Percentiles rank a stretch among this genome's conserved stretches.
Conservation (phyloP, 2,329 filamentous ascomycete genomes). For the Verticillium isaacii region DNA sequence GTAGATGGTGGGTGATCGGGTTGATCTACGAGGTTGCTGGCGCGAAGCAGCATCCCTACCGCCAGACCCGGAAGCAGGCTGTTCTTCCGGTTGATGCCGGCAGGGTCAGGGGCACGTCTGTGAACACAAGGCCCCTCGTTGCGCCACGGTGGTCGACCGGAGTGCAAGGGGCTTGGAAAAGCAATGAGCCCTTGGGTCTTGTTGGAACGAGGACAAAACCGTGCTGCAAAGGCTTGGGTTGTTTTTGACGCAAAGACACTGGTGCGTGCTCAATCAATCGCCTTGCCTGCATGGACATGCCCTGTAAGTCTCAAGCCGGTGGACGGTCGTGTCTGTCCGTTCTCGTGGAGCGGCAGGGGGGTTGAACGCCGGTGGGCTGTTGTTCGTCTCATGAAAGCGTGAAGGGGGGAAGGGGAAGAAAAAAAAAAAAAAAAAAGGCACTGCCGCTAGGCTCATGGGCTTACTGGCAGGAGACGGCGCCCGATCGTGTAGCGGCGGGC, state of each 20-base stretch:
- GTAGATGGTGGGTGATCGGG: not conserved
- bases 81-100: not conserved
- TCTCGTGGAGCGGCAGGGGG: not conserved
- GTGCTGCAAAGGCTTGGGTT: not conserved
- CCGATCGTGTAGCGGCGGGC: not conserved
- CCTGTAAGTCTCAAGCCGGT: not conserved
- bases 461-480: not conserved
- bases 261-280: not conserved
- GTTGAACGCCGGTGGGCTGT: not conserved
- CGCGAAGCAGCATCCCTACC: not conserved
- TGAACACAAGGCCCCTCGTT: not conserved
- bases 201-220: not conserved
- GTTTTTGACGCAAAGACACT: not conserved
- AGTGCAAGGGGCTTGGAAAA: not conserved
- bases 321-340: not conserved
- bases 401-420: not conserved
- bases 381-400: not conserved
- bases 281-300: not conserved
- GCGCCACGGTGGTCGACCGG: not conserved
- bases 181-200: not conserved
- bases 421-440: not conserved
- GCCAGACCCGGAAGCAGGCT: not conserved
- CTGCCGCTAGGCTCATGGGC: not conserved
- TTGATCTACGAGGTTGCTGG: not conserved
- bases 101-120: not conserved